These are phyloP conservation scores for Amphichorda felina DNA, from an alignment of 2,329 filamentous ascomycete species.

Conservation along the genomic window DNA sequence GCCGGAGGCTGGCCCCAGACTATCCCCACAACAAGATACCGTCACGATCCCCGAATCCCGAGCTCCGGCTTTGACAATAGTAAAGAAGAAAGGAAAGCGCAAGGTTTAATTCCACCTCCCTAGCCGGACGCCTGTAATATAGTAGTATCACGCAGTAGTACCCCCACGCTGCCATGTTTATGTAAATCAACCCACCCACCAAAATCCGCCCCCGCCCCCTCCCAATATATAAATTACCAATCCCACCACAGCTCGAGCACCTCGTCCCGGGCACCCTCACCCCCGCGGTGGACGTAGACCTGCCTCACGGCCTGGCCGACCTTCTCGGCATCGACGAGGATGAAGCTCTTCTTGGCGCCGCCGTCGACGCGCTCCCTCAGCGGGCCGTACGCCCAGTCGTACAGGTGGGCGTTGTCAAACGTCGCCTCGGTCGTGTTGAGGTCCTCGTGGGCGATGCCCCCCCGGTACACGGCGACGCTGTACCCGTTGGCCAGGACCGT, in stretches of 20 bases:
- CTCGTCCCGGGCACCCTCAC: constrained; percentile 1
- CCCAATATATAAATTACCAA: background rate
- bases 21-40: no score
- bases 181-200: no score
- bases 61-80: no score
- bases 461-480: constrained; percentile 37
- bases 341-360: constrained; percentile 4
- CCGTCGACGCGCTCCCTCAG: background rate
- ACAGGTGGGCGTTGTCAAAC: constrained; percentile 1
- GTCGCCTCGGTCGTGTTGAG: constrained; percentile 15
- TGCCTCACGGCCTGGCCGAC: constrained; percentile 2
- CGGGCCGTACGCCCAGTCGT: constrained; percentile 3
- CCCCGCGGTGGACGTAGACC: constrained; percentile 2
- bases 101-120: no score
- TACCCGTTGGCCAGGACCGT: constrained; percentile 47
- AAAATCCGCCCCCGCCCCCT: no score
- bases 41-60: no score
- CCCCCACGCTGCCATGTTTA: no score
- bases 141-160: no score
- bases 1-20: no score
- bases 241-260: constrained; percentile 5
- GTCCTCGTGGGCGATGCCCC: constrained; percentile 25
- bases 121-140: no score
- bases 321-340: constrained; percentile 2
- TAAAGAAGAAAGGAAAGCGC: no score